Percentiles rank a stretch among this genome's conserved stretches.
These are phyloP conservation scores for Ophiocordyceps australis DNA, from an alignment of 2,329 filamentous ascomycete genomes.

Conservation along the genomic window DNA sequence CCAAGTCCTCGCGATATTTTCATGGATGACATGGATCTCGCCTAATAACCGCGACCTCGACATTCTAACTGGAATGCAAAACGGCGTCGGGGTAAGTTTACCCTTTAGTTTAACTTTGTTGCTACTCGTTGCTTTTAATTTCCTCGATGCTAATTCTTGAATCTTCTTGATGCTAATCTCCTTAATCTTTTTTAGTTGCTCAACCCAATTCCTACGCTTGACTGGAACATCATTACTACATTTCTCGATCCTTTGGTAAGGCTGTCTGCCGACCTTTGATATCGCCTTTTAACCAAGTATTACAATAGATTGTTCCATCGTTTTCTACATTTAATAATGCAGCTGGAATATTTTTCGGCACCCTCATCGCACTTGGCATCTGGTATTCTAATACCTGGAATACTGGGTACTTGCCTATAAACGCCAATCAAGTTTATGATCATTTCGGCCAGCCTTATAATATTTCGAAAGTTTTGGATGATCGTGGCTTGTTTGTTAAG, in stretches of 20 bases:
- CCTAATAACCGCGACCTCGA: conserved; percentile 19
- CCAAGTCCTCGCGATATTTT: conserved; percentile 24
- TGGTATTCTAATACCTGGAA: conserved; percentile 16
- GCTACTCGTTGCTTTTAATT: no score
- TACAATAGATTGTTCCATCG: conserved; percentile 12
- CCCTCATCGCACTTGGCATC: conserved; percentile 11
- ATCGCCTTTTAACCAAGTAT: no score
- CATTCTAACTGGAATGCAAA: conserved; percentile 16
- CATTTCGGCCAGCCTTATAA: conserved; percentile 19
- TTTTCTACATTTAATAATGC: conserved; percentile 17
- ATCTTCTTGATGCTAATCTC: not conserved
- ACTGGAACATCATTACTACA: conserved; percentile 20
- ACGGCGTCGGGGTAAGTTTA: conserved; percentile 13
- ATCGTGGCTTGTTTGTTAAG: conserved; percentile 15
- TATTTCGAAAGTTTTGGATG: conserved; percentile 14
- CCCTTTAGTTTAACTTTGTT: not conserved
- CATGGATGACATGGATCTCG: conserved; percentile 35
- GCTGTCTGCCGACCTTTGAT: not conserved
- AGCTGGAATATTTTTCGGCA: conserved; percentile 10
- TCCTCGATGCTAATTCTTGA: no score
- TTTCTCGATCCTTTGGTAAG: conserved; percentile 14
- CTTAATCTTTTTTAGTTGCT: no score
- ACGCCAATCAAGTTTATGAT: conserved; percentile 19
- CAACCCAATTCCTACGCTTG: conserved; percentile 22
- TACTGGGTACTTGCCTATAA: conserved; percentile 20